A percentile compares a stretch with the other conserved stretches of the same genome.
phyloP scores from a whole-genome alignment of 225 moss, liverwort and hornwort species.

The Lunularia cruciata region DNA sequence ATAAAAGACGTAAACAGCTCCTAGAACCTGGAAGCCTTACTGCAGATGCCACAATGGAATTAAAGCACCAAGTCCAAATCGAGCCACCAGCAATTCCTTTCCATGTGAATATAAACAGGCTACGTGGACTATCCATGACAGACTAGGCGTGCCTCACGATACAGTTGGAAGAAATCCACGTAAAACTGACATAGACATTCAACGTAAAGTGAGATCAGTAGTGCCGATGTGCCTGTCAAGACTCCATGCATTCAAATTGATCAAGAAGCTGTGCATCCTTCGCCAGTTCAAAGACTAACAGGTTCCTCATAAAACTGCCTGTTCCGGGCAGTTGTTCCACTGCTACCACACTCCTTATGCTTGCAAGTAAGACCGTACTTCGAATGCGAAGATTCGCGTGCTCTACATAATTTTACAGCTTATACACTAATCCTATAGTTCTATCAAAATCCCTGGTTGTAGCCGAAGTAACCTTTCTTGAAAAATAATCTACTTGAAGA shows the following conservation, averaged over 20 bases:
- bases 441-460: not conserved
- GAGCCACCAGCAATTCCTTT: too few relatives aligned
- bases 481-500: not conserved
- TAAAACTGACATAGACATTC: too few relatives aligned
- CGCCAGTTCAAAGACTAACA: not conserved
- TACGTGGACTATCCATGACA: too few relatives aligned
- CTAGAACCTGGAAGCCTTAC: too few relatives aligned
- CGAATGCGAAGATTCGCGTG: not conserved
- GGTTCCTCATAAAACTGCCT: not conserved
- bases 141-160: too few relatives aligned
- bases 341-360: not conserved
- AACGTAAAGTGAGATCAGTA: too few relatives aligned
- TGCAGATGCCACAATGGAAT: too few relatives aligned
- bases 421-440: slow-evolving; percentile 12
- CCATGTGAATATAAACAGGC: too few relatives aligned
- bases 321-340: not conserved
- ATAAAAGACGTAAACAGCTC: too few relatives aligned
- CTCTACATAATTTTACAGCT: slow-evolving; percentile 3
- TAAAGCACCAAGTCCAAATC: too few relatives aligned
- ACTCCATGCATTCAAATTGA: not conserved
- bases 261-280: not conserved
- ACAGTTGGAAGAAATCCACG: too few relatives aligned
- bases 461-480: slow-evolving; percentile 3
- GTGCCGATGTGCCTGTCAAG: not conserved
- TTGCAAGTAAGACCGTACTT: not conserved